Evolutionary conservation across 495 filamentous ascomycete genomes (phyloP).

Genomic region (Sporormia fimetaria): DNA sequence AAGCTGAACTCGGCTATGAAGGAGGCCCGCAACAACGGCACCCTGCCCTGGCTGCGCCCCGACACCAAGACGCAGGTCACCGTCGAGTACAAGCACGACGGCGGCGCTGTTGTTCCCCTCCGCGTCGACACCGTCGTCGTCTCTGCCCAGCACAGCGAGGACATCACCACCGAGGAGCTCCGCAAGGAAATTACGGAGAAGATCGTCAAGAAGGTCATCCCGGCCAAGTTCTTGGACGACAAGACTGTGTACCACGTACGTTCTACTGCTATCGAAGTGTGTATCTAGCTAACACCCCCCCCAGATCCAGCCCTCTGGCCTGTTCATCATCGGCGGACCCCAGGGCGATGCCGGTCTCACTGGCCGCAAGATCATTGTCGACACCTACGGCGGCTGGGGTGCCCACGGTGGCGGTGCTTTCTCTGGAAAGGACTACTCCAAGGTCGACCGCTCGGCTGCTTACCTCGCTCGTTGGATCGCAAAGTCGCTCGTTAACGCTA

Average conservation of each 20-base stretch:
- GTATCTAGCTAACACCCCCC: conserved; percentile 24
- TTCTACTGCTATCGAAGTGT: neutral
- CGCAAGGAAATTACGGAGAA: conserved; percentile 94
- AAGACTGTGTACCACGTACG: conserved; percentile 84
- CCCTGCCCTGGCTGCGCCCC: conserved; percentile 85
- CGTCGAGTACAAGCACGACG: conserved; percentile 94
- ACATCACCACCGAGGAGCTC: conserved; percentile 84
- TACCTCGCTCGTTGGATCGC: conserved; percentile 97
- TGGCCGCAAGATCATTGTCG: conserved; percentile 99
- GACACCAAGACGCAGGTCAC: conserved; percentile 99
- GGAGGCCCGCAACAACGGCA: conserved; percentile 71
- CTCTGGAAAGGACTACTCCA: conserved; percentile 99
- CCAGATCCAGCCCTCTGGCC: conserved; percentile 90
- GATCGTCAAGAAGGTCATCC: conserved; percentile 91
- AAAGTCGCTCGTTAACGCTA: conserved; percentile 86
- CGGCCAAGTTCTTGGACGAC: conserved; percentile 81
- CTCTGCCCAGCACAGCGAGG: conserved; percentile 82
- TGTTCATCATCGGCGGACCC: conserved; percentile 97
- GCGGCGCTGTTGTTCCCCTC: conserved; percentile 81
- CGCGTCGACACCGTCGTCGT: conserved; percentile 95
- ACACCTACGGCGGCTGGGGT: conserved; percentile 99
- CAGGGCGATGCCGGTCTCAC: conserved; percentile 98
- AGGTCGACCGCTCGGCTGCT: conserved; percentile 96
- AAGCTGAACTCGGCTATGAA: conserved; percentile 92
- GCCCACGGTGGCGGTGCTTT: conserved; percentile 99